Percentiles rank a stretch among this genome's conserved stretches.
These are phyloP conservation scores for Proliferodiscus dingleyae DNA, from an alignment of 2,329 filamentous ascomycete species.

Conservation along the genomic window DNA sequence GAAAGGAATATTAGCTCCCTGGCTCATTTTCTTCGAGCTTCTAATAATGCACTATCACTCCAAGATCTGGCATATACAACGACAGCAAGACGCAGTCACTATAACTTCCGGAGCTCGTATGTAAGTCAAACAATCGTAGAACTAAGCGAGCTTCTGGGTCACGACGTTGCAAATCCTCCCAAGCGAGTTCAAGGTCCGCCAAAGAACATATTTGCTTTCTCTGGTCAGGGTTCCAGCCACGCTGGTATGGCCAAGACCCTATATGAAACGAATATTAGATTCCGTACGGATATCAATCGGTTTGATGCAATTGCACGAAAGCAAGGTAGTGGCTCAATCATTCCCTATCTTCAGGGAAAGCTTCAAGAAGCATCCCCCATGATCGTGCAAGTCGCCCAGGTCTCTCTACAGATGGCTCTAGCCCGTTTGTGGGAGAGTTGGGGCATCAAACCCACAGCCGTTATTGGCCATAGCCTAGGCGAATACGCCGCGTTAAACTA, in stretches of 20 bases:
- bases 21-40: conserved; percentile 9
- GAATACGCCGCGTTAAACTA: conserved; percentile 69
- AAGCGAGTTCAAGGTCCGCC: conserved; percentile 12
- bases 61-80: conserved; percentile 18
- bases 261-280: conserved; percentile 33
- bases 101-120: conserved; percentile 49
- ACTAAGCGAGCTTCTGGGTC: conserved; percentile 34
- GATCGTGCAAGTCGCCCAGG: conserved; percentile 46
- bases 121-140: conserved; percentile 33
- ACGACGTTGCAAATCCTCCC: not conserved
- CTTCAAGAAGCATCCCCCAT: conserved; percentile 44
- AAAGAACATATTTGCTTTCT: conserved; percentile 32
- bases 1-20: conserved; percentile 9
- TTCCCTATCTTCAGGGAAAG: conserved; percentile 29
- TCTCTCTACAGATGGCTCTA: conserved; percentile 50
- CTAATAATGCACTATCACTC: conserved; percentile 11
- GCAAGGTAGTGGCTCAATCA: conserved; percentile 14
- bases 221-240: conserved; percentile 40
- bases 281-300: conserved; percentile 9
- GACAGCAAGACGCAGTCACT: conserved; percentile 47
- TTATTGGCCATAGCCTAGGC: conserved; percentile 60
- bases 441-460: conserved; percentile 49
- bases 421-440: conserved; percentile 49
- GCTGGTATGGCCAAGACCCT: conserved; percentile 2
- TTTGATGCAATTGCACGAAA: conserved; percentile 8